Evolutionary conservation across 1,139 yeast genomes (phyloP).

Genomic region (Sporopachydermia cereana): DNA sequence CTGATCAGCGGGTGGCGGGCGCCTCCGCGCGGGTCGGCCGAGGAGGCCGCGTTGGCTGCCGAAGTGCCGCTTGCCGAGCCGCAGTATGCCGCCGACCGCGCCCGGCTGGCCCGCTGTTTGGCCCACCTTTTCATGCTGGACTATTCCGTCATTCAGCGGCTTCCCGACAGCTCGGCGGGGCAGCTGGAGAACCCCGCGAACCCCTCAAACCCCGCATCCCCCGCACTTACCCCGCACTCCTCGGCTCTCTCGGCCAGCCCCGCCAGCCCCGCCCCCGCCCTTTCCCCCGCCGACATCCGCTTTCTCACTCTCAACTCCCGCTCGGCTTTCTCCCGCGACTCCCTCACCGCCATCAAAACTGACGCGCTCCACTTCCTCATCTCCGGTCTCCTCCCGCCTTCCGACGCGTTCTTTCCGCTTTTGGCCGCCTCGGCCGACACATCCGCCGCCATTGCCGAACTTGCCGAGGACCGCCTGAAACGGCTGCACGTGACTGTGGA

Average conservation of each 20-base stretch:
- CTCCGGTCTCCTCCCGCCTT: constrained; percentile 29
- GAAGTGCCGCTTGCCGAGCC: constrained; percentile 21
- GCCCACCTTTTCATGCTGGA: constrained; percentile 43
- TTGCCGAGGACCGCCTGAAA: constrained; percentile 39
- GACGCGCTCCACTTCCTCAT: constrained; percentile 29
- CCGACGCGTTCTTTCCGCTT: constrained; percentile 26
- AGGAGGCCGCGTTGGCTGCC: constrained; percentile 27
- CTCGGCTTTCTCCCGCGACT: constrained; percentile 39
- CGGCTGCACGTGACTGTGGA: constrained; percentile 45
- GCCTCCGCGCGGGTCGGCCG: constrained; percentile 36
- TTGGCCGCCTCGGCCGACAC: constrained; percentile 58
- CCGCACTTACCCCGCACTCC: constrained; percentile 52
- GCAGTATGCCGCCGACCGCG: not conserved
- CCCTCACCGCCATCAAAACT: constrained; percentile 36
- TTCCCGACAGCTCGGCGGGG: constrained; percentile 5
- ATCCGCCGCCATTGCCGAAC: constrained; percentile 39
- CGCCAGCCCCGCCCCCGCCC: constrained; percentile 43
- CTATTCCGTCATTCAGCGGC: constrained; percentile 16
- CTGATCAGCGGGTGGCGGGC: constrained; percentile 38
- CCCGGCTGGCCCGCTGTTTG: not conserved
- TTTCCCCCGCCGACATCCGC: constrained; percentile 40
- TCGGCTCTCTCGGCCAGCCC: constrained; percentile 23
- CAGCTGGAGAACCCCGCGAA: constrained; percentile 20
- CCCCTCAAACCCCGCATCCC: constrained; percentile 29
- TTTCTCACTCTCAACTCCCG: constrained; percentile 65